Evolutionary conservation across 176 grass and related monocot species (phyloP).

Genomic region (Hordeum marinum): DNA sequence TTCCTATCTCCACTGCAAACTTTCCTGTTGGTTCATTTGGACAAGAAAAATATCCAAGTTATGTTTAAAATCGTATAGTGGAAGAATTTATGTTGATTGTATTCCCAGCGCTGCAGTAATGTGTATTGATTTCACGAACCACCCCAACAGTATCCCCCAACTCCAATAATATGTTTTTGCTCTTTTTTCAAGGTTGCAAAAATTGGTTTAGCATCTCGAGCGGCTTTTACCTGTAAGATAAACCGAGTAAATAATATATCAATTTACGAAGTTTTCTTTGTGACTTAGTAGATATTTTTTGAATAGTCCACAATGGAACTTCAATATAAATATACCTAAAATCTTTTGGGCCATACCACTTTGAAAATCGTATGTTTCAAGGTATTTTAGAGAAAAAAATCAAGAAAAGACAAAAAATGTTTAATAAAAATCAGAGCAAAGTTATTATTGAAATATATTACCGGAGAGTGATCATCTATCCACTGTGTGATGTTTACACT

Average conservation of each 20-base stretch:
- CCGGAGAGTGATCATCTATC: slow-evolving; percentile 20
- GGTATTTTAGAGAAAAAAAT: not conserved
- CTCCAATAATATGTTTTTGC: not conserved
- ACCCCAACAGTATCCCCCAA: slow-evolving; percentile 26
- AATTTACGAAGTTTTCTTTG: not conserved
- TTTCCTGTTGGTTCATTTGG: not conserved
- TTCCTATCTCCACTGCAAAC: not conserved
- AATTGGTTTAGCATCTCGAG: slow-evolving; percentile 2
- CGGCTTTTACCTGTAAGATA: not conserved
- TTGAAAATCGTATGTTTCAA: not conserved
- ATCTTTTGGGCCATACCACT: not conserved
- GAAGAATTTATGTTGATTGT: not conserved
- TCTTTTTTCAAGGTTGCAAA: not conserved
- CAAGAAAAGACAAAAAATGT: not conserved
- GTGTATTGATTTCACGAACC: not conserved
- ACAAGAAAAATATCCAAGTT: not conserved
- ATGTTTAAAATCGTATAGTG: not conserved
- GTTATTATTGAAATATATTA: not conserved
- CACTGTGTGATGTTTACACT: slow-evolving; percentile 16
- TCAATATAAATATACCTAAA: not conserved
- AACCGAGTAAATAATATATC: not conserved
- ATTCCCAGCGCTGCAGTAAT: not conserved
- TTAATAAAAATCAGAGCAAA: not conserved
- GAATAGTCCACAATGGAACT: too few relatives aligned
- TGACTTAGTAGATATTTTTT: too few relatives aligned